Base-by-base conservation (phyloP, 2,329 filamentous ascomycete species). In the Dichotomopilus funicola region DNA sequence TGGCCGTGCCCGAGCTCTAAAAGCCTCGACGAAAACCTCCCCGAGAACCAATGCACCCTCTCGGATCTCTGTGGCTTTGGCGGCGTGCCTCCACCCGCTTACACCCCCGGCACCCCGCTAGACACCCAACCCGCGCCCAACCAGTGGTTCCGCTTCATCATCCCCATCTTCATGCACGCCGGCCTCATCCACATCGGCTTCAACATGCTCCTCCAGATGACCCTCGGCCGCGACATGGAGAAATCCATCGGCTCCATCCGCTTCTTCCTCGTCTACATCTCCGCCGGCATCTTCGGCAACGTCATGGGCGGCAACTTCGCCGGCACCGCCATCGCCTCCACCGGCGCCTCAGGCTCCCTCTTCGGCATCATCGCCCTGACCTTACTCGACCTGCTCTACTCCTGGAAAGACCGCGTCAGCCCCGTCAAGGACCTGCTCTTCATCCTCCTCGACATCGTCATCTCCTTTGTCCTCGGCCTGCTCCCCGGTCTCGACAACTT, bases 91-190 rank as follows among this genome's bases (percentile, higher is more conserved):
- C 81, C 91, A 61, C 87, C 88, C 7, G 67, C 75, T 2, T 78
- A 83, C 63, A 77, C 85, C 19, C 52, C 63, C 44, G 75, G 74
- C 53, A 58, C 56, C 12, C 68, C 78, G 54, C 67, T 70, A 34
- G 63, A 74, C 53, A 75, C 80, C 64, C 73, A 60, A 8, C 78
- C 86, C 2, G 78, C 82, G 58, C 94, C 94, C 0, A 85, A 97
- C 68, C 94, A 99, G 70, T 99, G 94, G 94, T 99, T 82, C 73
- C 88, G 94, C 58, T 97, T 99, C 75, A 96, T 99, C 67, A 75
- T 87, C 1, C 92, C 94, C 41, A 96, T 99, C 59, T 99, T 99
- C 74, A 76, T 99, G 65, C 94, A 99, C 66, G 91, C 90, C 1
- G 94, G 94, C 11, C 73, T 99, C 54, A 86, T 99, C 60, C 94